phyloP scores from a whole-genome alignment of 441 rosid species.

The Pelargonium australe region DNA sequence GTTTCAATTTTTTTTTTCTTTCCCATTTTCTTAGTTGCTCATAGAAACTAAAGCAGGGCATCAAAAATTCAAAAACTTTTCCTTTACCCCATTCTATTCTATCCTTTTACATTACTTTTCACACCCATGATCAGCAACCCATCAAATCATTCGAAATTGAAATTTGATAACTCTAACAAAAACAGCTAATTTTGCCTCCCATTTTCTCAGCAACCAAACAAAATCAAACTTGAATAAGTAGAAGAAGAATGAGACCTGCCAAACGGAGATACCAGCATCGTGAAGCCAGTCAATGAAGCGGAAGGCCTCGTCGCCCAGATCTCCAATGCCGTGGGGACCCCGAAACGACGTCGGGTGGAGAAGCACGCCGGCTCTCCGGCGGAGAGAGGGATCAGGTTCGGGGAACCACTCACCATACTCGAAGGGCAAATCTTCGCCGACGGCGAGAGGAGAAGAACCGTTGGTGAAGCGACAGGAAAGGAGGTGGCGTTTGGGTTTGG shows the following conservation, averaged over 20 bases:
- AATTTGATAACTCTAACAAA: too few relatives aligned
- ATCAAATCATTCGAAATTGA: too few relatives aligned
- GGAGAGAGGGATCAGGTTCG: slow-evolving; percentile 28
- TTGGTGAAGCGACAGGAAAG: slow-evolving; percentile 14
- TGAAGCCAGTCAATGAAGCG: slow-evolving; percentile 87
- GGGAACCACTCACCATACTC: slow-evolving; percentile 60
- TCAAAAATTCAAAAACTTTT: too few relatives aligned
- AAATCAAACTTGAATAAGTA: too few relatives aligned
- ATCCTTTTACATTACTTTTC: too few relatives aligned
- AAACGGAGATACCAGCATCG: slow-evolving; percentile 72
- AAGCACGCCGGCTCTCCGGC: slow-evolving; percentile 78
- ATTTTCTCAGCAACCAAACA: too few relatives aligned
- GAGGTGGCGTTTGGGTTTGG: neutral
- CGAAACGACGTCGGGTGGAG: slow-evolving; percentile 90
- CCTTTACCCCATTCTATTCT: too few relatives aligned
- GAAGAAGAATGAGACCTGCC: slow-evolving; percentile 53
- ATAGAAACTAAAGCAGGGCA: too few relatives aligned
- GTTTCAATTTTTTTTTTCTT: too few relatives aligned
- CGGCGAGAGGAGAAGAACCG: slow-evolving; percentile 20
- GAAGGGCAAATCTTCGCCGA: slow-evolving; percentile 59
- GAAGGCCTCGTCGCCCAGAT: slow-evolving; percentile 70
- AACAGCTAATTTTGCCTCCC: too few relatives aligned
- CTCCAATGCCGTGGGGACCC: slow-evolving; percentile 83
- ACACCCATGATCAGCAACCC: too few relatives aligned
- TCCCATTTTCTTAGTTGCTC: too few relatives aligned